phyloP scores from a whole-genome alignment of 148 eudicot genomes.

The Dianthus caryophyllus region DNA sequence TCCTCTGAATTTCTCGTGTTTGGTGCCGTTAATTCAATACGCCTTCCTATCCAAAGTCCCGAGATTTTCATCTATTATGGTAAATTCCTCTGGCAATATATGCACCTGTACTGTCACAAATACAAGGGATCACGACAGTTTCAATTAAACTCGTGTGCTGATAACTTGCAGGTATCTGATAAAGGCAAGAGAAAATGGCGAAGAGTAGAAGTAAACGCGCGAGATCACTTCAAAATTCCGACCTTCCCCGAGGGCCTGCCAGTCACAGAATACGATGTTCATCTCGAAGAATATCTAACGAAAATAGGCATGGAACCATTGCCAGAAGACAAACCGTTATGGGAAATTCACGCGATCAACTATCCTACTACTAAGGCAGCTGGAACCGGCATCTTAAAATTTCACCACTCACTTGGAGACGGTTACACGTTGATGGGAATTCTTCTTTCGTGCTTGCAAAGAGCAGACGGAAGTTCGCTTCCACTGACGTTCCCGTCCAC shows the following conservation, averaged over 20 bases:
- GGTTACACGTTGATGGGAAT: constrained; percentile 85
- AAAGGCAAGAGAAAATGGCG: constrained; percentile 58
- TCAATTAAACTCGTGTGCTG: background rate
- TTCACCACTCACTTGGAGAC: constrained; percentile 82
- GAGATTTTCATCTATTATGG: constrained; percentile 67
- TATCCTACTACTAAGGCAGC: constrained; percentile 64
- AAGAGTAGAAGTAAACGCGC: constrained; percentile 49
- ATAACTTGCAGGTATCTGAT: constrained; percentile 40
- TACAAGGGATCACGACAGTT: background rate
- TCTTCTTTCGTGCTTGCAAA: constrained; percentile 61
- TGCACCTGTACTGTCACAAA: background rate
- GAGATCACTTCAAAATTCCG: constrained; percentile 51
- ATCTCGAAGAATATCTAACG: constrained; percentile 48
- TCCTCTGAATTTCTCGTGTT: background rate
- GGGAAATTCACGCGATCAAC: constrained; percentile 63
- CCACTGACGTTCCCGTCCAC: constrained; percentile 55
- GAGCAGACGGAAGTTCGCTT: constrained; percentile 58
- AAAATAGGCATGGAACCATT: constrained; percentile 41
- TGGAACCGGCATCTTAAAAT: constrained; percentile 51
- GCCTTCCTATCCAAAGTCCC: constrained; percentile 16
- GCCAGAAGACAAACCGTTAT: constrained; percentile 66
- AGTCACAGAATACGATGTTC: constrained; percentile 36
- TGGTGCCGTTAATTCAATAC: constrained; percentile 5
- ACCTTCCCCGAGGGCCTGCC: constrained; percentile 34
- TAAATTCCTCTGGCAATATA: constrained; percentile 13